Percentiles rank a stretch among this genome's conserved stretches.
Conservation (phyloP, 2,329 filamentous ascomycete species). For the Fusarium aywerte region DNA sequence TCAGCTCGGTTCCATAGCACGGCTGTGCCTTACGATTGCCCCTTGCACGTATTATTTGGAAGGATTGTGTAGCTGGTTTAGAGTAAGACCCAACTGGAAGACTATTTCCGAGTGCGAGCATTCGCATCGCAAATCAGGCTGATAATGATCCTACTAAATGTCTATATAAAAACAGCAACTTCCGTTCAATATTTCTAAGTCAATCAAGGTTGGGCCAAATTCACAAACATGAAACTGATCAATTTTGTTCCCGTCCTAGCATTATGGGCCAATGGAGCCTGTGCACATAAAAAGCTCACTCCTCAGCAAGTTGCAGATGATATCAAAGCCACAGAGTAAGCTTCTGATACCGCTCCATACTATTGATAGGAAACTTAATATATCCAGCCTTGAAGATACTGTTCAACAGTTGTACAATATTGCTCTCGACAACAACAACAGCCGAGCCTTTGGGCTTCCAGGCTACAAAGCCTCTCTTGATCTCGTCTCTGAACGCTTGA, state of each 20-base stretch:
- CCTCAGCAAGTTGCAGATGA: constrained; percentile 15
- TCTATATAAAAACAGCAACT: background rate
- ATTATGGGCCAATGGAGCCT: background rate
- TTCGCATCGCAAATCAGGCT: background rate
- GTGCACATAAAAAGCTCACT: constrained; percentile 8
- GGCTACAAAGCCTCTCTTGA: constrained; percentile 32
- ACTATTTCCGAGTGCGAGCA: background rate
- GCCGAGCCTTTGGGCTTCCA: constrained; percentile 23
- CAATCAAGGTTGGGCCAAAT: too few species aligned
- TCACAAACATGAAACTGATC: constrained; percentile 6
- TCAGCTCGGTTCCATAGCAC: background rate
- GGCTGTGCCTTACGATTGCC: background rate
- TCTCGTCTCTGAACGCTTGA: constrained; percentile 9
- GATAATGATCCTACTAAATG: too few species aligned
- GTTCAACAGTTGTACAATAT: constrained; percentile 15
- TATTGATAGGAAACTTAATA: background rate
- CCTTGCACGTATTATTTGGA: background rate
- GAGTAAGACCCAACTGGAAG: background rate
- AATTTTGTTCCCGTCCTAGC: background rate
- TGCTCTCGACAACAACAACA: constrained; percentile 16
- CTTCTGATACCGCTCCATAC: accelerated
- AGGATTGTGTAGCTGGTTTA: background rate
- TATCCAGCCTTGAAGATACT: constrained; percentile 2
- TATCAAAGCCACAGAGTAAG: constrained; percentile 23
- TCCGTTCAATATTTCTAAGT: too few species aligned